Conservation (phyloP, 2,329 filamentous ascomycete genomes). For the Epichloe bromicola region DNA sequence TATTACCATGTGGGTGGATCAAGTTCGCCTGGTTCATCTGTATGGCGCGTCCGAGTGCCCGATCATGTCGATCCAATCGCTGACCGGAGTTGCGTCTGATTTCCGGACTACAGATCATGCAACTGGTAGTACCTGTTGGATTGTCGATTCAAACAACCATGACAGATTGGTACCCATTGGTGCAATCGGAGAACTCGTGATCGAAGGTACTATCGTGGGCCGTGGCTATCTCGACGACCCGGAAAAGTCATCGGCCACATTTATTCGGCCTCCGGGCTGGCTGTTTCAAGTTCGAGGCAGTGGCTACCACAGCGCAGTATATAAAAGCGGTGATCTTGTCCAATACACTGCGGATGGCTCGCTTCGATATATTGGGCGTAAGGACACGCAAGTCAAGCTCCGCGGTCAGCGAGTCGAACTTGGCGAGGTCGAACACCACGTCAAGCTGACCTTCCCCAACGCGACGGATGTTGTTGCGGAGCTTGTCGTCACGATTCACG, state of each 20-base stretch:
- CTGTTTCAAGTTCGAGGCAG: background rate
- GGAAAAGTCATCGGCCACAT: background rate
- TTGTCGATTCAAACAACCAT: background rate
- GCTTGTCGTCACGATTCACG: background rate
- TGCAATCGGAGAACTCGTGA: background rate
- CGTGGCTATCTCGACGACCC: conserved; percentile 1
- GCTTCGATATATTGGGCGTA: background rate
- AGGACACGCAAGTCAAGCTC: conserved; percentile 1
- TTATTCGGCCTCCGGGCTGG: background rate
- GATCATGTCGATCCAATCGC: background rate
- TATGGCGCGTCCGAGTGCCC: conserved; percentile 2
- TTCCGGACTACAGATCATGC: background rate
- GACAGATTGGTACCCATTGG: background rate
- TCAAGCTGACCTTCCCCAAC: background rate
- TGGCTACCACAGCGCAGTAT: background rate
- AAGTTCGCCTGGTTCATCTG: background rate
- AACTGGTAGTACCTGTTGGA: background rate
- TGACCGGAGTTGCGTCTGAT: background rate
- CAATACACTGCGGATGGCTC: background rate
- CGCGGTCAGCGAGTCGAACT: conserved; percentile 4
- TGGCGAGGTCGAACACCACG: conserved; percentile 2
- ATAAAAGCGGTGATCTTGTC: conserved; percentile 2
- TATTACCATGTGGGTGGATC: background rate
- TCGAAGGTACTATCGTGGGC: background rate
- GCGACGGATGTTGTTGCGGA: background rate